Conservation (phyloP, 345 rosid genomes). For the Cardamine resedifolia region DNA sequence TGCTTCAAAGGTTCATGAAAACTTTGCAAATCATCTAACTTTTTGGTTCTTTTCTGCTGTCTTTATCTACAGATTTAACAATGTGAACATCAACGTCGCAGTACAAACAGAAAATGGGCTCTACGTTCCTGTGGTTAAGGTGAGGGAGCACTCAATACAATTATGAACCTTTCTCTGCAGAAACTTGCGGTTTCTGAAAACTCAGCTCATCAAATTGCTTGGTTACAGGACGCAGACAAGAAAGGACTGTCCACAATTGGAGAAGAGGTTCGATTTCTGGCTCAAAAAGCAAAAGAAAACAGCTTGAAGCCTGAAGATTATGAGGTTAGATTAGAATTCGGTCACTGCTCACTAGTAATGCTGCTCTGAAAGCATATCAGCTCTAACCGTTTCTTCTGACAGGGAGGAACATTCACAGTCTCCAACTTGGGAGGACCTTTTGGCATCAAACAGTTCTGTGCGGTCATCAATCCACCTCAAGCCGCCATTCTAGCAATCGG, state of each 20-base stretch:
- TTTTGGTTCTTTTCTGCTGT: slow-evolving; percentile 15
- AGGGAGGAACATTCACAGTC: slow-evolving; percentile 97
- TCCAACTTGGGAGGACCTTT: slow-evolving; percentile 99
- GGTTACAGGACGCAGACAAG: slow-evolving; percentile 75
- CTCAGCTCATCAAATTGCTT: slow-evolving; percentile 14
- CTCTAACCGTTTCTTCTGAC: slow-evolving; percentile 29
- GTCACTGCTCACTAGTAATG: neutral
- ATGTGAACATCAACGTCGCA: slow-evolving; percentile 79
- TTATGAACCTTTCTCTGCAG: neutral
- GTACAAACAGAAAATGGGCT: slow-evolving; percentile 95
- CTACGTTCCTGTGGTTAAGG: slow-evolving; percentile 84
- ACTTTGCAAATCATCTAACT: neutral
- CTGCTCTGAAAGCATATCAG: neutral
- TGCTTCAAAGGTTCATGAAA: neutral
- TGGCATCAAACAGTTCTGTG: slow-evolving; percentile 92
- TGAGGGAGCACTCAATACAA: slow-evolving; percentile 30
- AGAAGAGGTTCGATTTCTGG: slow-evolving; percentile 74
- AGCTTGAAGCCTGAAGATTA: slow-evolving; percentile 90
- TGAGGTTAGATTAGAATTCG: slow-evolving; percentile 49
- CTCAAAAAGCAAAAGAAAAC: slow-evolving; percentile 82
- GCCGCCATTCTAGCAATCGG: slow-evolving; percentile 94
- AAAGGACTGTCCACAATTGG: slow-evolving; percentile 78
- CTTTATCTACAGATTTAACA: slow-evolving; percentile 53
- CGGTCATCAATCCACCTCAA: slow-evolving; percentile 94
- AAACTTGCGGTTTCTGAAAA: neutral